phyloP scores from a whole-genome alignment of 108 stramenopile genomes.

The Cyclotella sp. region DNA sequence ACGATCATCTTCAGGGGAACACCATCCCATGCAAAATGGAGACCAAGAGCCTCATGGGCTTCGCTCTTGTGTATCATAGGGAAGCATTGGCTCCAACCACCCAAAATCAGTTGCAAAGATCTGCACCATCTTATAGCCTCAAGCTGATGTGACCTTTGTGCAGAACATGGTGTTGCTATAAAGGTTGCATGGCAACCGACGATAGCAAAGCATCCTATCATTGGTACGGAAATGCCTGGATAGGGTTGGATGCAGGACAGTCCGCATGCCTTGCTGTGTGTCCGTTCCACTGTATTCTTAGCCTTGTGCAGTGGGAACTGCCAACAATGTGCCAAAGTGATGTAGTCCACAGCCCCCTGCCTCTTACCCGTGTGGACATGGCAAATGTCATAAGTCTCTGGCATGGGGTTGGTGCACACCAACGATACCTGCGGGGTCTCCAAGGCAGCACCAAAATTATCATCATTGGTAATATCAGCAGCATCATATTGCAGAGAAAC shows the following conservation, averaged over 20 bases:
- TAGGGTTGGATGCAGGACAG: slow-evolving; percentile 21
- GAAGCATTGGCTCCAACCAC: slow-evolving; percentile 42
- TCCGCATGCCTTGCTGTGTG: background rate
- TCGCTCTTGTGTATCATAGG: slow-evolving; percentile 15
- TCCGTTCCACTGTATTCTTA: no score
- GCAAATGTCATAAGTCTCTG: no score
- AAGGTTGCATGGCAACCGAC: no score
- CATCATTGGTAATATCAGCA: slow-evolving; percentile 3
- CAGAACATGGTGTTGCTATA: no score
- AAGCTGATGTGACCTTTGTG: background rate
- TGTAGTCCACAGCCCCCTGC: no score
- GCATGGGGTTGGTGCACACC: background rate
- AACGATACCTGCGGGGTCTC: background rate
- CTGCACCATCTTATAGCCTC: slow-evolving; percentile 33
- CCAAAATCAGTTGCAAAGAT: slow-evolving; percentile 31
- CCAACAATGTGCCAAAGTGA: no score
- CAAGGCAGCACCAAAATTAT: slow-evolving; percentile 20
- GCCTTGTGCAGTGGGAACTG: no score
- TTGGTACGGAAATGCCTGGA: slow-evolving; percentile 23
- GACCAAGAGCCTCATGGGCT: no score
- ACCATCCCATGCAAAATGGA: no score
- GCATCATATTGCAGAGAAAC: background rate
- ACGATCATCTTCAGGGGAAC: no score
- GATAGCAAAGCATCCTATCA: background rate
- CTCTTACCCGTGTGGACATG: no score